Base-by-base conservation (phyloP, 1,284 basidiomycete genomes). In the Melampsora americana region DNA sequence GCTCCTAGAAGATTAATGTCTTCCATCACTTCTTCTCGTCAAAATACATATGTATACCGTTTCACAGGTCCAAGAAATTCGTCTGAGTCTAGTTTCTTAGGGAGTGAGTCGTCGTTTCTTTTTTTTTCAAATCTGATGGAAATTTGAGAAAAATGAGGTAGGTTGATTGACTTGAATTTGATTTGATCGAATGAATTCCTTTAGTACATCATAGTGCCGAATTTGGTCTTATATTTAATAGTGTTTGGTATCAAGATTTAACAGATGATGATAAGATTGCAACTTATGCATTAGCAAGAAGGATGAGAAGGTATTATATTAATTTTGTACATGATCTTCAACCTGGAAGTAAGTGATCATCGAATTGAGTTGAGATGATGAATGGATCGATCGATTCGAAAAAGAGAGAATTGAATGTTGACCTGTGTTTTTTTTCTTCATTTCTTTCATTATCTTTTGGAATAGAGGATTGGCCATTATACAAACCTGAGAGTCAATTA, bases 381-480 rank as follows among this genome's bases (percentile, higher is more conserved):
- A n/a, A n/a, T n/a, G n/a, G n/a, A n/a, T n/a, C n/a, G n/a, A n/a
- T n/a, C n/a, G n/a, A n/a, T n/a, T n/a, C n/a, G n/a, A n/a, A n/a
- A n/a, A n/a, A n/a, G n/a, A n/a, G n/a, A n/a, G n/a, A n/a, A n/a
- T n/a, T n/a, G n/a, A n/a, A n/a, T n/a, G n/a, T n/a, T n/a, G n/a
- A n/a, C n/a, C n/a, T n/a, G n/a, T n/a, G n/a, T n/a, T n/a, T n/a
- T n/a, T n/a, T n/a, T n/a, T n/a, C n/a, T n/a, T n/a, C n/a, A n/a
- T n/a, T n/a, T n/a, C n/a, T 48, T 20, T 11, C 46, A 11, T 48
- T 48, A n/a, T 28, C 16, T 18, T 28, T 44, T 30, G 20, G 44
- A 39, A 12, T 53, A 74, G 65, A 53, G 20, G 70, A 74, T 74
- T 74, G 72, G 72, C 72, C 72, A 28, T 35, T 32, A 59, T 74